Base-by-base conservation (phyloP, 306 rosid genomes). In the Acacia acuminata region DNA sequence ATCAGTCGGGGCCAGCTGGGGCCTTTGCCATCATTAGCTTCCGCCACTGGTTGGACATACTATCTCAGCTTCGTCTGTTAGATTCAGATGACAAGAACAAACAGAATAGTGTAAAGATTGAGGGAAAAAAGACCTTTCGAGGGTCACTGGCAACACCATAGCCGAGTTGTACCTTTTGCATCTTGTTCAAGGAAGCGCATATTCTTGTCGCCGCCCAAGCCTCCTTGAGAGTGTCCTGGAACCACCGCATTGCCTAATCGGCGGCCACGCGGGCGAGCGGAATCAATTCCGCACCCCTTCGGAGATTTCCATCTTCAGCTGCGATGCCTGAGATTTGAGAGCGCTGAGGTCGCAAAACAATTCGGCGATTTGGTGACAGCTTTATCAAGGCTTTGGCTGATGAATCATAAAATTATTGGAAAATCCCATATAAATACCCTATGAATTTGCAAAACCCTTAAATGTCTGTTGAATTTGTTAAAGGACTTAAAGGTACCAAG, bases 161-260 rank as follows among this genome's bases (percentile, higher is more conserved):
- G 82, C 93, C 94, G 85, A 84, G 78, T 66, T 84, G 64, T 90
- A 88, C 94, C 89, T 90, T 79, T 90, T 89, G 5, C 91, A 90
- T 15, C 87, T 32, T 32, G 34, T 32, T 32, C 88, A 61, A 92
- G 82, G 67, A 92, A 71, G 84, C 90, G 94, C 96, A 90, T 90
- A n/a, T 85, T 65, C 68, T 47, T 66, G 79, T 92, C 93, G 11
- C 94, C 94, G 22, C 88, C 63, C 78, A 82, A 13, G 94, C 94
- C 86, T 89, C 27, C 27, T 27, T 27, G 27, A 27, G 27, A 27
- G 27, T 93, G 81, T 92, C 93, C 75, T 68, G 87, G 53, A 92
- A 92, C 97, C 97, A 90, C 51, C 97, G 93, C 75, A 81, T n/a
- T n/a, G n/a, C n/a, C n/a, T n/a, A n/a, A n/a, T n/a, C n/a, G n/a